These are phyloP conservation scores for Wickerhamiella pararugosa DNA, from an alignment of 1,139 yeast species.

Conservation along the genomic window DNA sequence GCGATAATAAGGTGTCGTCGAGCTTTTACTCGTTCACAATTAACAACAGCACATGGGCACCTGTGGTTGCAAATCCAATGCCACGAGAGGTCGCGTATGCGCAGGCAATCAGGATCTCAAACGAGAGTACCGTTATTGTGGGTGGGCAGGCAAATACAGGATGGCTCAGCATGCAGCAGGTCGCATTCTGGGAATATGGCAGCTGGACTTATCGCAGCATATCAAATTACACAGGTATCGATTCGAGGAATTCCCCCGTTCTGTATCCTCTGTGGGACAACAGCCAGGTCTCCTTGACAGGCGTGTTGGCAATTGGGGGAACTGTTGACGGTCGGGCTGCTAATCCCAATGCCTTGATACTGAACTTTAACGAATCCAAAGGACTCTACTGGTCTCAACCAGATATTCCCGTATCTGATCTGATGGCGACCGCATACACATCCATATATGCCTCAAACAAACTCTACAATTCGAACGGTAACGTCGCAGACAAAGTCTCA, in stretches of 20 bases:
- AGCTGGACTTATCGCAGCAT: conserved; percentile 41
- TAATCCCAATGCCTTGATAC: conserved; percentile 29
- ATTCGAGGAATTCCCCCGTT: conserved; percentile 34
- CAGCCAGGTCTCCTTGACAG: conserved; percentile 14
- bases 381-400: conserved; percentile 34
- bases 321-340: conserved; percentile 26
- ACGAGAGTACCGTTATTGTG: conserved; percentile 26
- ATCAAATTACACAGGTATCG: conserved; percentile 24
- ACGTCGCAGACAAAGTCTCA: not conserved
- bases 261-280: conserved; percentile 28
- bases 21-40: conserved; percentile 29
- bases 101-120: conserved; percentile 16
- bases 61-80: conserved; percentile 29
- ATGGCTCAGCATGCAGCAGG: conserved; percentile 46
- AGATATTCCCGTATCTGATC: conserved; percentile 6
- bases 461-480: not conserved
- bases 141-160: conserved; percentile 43
- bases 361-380: conserved; percentile 24
- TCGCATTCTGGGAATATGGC: conserved; percentile 44
- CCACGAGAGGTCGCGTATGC: conserved; percentile 40
- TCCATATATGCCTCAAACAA: not conserved
- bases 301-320: conserved; percentile 29
- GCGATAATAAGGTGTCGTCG: conserved; percentile 21
- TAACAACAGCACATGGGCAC: conserved; percentile 17
- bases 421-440: conserved; percentile 3